Base-by-base conservation (phyloP, 495 filamentous ascomycete species). In the Podospora pseudoanserina region DNA sequence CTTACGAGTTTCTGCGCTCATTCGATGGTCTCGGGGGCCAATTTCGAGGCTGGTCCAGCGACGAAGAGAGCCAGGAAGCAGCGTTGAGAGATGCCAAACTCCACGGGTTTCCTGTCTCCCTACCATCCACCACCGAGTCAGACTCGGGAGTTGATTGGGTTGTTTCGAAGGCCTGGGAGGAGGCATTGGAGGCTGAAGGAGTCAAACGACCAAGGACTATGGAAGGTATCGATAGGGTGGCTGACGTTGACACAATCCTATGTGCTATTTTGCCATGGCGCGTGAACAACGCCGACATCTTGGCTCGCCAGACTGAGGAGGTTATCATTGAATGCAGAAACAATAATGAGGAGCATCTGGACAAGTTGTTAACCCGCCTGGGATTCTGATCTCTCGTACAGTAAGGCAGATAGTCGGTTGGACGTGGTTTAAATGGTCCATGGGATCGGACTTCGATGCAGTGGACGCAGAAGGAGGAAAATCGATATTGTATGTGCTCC, bases 271-370 rank as follows among this genome's bases (percentile, higher is more conserved):
- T 65, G 23, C 30, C 55, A 2, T 68, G 62, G 55, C 53, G 55
- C 4, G 53, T 68, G 19, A 60, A n/a, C 18, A 68, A 68, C 60
- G 3, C 61, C 1, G 67, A 64, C 20, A 34, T 65, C 18, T 27
- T 60, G 55, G 18, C 23, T 15, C 15, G 56, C 7, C 67, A 65
- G 61, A 60, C 62, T 15, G 20, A 60, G 1, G 67, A 68, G 18
- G 44, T 58, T 6, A 59, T 68, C 18, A 9, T 68, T 9, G 15
- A 61, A 13, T 68, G 62, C 34, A 65, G 61, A 28, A 27, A 64
- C 27, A 61, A 68, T 3, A 65, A 64, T 30, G 67, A 68, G 67
- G n/a, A 58, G 49, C 60, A 63, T 27, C 27, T 68, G n/a, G 66
- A 59, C n/a, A 64, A 68, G 66, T 28, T 68, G 60, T 27, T 68